Base-by-base conservation (phyloP, 139 green algal species). In the Dunaliella primolecta region DNA sequence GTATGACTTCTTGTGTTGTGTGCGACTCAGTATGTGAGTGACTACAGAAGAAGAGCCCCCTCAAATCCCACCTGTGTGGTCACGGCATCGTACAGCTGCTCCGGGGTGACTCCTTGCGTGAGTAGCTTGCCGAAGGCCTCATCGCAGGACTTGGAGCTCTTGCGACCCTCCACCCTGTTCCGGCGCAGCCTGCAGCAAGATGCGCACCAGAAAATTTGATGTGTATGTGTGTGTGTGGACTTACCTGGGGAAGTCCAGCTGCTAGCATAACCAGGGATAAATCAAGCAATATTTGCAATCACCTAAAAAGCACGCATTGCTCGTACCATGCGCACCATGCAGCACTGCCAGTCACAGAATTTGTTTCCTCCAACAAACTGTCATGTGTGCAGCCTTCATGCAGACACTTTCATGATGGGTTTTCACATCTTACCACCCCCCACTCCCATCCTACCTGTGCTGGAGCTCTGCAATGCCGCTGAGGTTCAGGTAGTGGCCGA, bases 401-500 rank as follows among this genome's bases (percentile, higher is more conserved):
- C n/a, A n/a, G n/a, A n/a, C n/a, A n/a, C n/a, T n/a, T n/a, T n/a
- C n/a, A n/a, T n/a, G n/a, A n/a, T n/a, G n/a, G n/a, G n/a, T n/a
- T n/a, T n/a, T n/a, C n/a, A n/a, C n/a, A n/a, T n/a, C n/a, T n/a
- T n/a, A n/a, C n/a, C n/a, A n/a, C n/a, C n/a, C n/a, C n/a, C n/a
- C n/a, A n/a, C n/a, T n/a, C n/a, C n/a, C n/a, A n/a, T n/a, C n/a
- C n/a, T n/a, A 95, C 94, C 89, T 93, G 90, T 97, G 93, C 81
- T 98, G 92, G 70, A 93, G 94, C 90, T 98, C 95, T 35, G 95
- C 95, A 84, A 97, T 96, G 78, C 84, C 83, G 3, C 89, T 95
- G 30, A 98, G 92, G 88, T 94, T 95, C 29, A 98, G 88, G 88
- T 98, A 98, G 86, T 98, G 94, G 0, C 93, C 92, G 31, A 92